Percentiles rank a stretch among this genome's conserved stretches.
These are phyloP conservation scores for Nemania serpens DNA, from an alignment of 2,329 filamentous ascomycete genomes.

Conservation along the genomic window DNA sequence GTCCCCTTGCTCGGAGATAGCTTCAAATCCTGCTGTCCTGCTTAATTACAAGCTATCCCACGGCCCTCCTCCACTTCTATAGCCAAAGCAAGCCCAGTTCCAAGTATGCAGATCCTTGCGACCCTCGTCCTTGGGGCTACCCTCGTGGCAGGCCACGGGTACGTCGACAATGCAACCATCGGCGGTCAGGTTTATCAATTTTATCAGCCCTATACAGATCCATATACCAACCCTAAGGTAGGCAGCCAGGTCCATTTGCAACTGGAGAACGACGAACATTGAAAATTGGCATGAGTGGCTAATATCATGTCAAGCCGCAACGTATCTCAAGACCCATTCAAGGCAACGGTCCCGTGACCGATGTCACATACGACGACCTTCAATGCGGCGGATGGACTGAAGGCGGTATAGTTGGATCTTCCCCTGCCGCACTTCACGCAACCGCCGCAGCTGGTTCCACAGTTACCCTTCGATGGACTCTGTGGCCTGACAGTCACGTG, in stretches of 20 bases:
- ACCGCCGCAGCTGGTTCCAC: constrained; percentile 57
- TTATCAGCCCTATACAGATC: constrained; percentile 38
- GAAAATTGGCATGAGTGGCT: neutral
- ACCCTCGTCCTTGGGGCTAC: constrained; percentile 43
- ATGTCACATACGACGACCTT: constrained; percentile 57
- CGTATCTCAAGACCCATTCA: constrained; percentile 62
- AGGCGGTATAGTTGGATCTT: constrained; percentile 53
- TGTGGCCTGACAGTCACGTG: constrained; percentile 55
- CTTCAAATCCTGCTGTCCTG: too few species aligned
- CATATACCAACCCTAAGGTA: constrained; percentile 31
- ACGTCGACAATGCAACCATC: constrained; percentile 52
- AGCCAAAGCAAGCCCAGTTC: neutral
- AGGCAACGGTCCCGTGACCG: constrained; percentile 62
- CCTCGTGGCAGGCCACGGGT: constrained; percentile 54
- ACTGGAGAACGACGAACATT: neutral
- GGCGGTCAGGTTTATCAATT: constrained; percentile 46
- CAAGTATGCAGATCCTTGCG: constrained; percentile 39
- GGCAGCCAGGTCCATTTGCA: neutral
- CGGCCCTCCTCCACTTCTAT: too few species aligned
- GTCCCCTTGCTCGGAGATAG: too few species aligned
- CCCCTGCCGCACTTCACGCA: constrained; percentile 59
- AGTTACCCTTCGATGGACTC: constrained; percentile 60
- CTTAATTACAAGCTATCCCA: too few species aligned
- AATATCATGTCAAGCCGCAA: constrained; percentile 44
- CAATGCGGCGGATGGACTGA: constrained; percentile 60